Evolutionary conservation across 768 basidiomycete species (phyloP), one percentile per base, ranked within the genome.

Genomic region (Sarcomyxa edulis): DNA sequence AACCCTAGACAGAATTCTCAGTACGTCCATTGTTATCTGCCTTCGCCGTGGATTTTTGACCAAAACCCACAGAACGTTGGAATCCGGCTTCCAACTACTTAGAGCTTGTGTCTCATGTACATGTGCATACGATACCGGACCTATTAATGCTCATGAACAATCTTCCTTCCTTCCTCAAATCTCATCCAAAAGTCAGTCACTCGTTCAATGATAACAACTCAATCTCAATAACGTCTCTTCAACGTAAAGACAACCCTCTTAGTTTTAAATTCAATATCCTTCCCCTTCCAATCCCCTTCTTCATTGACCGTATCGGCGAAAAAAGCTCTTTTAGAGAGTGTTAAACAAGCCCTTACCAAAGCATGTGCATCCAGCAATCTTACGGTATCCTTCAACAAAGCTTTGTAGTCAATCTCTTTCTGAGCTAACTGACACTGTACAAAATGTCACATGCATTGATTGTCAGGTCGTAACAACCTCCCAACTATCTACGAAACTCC

Each of bases 401-500:
- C 15, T 33, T 18, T 24, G 3, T 15, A n/a, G n/a, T 32, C 11
- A 8, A 12, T 32, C 32, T 25, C 27, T 32, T 12, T 35, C 24
- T 27, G 18, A 26, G 8, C 16, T 37, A 8, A 36, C 6, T 33
- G 18, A 32, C 14, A 44, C 32, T 38, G 27, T 46, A 37, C 20
- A 22, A 19, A 22, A 32, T 38, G 24, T 36, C 19, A 36, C n/a
- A n/a, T n/a, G n/a, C n/a, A n/a, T n/a, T 63, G 62, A 49, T 66
- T 30, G n/a, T 15, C 27, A 77, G 75, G 59, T 74, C 32, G 65
- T 84, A 32, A 62, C 71, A 23, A 84, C 82, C 2, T 78, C 78
- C 16, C 84, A 88, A 52, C 63, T 88, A 46, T 69, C 80, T 10
- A 86, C 80, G 0, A 87, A 81, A 51, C 60, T 84, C 47, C 55